Evolutionary conservation across 148 eudicot genomes (phyloP).

Genomic region (Rheum nobile): DNA sequence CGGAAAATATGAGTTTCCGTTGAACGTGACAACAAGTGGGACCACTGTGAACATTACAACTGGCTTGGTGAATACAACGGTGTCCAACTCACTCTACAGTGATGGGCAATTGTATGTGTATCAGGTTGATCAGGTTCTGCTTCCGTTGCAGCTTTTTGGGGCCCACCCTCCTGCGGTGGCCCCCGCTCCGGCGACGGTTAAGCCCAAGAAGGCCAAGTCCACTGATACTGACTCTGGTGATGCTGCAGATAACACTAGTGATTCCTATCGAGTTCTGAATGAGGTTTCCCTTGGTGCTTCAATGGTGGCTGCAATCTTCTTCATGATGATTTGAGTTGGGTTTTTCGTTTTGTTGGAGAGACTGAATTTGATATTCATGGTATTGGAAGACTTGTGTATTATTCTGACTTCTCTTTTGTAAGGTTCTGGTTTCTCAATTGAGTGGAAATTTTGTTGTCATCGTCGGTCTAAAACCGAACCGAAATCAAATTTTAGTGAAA

Average conservation of each 20-base stretch:
- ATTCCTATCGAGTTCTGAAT: constrained; percentile 5
- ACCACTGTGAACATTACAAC: constrained; percentile 73
- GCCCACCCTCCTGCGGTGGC: constrained; percentile 47
- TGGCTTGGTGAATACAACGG: constrained; percentile 57
- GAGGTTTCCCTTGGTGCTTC: constrained; percentile 14
- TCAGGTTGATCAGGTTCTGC: constrained; percentile 77
- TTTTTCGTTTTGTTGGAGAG: background rate
- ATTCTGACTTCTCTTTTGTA: background rate
- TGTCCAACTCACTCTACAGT: constrained; percentile 42
- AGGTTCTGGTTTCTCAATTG: constrained; percentile 1
- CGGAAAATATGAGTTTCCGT: constrained; percentile 39
- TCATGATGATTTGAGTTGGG: constrained; percentile 14
- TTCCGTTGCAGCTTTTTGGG: constrained; percentile 53
- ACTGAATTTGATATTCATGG: background rate
- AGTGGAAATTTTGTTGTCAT: background rate
- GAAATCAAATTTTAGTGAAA: too few species aligned
- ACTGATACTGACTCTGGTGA: constrained; percentile 21
- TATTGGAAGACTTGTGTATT: background rate
- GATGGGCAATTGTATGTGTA: constrained; percentile 72
- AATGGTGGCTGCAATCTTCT: constrained; percentile 6
- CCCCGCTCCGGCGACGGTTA: constrained; percentile 38
- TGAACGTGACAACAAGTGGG: constrained; percentile 74
- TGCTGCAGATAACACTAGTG: constrained; percentile 12
- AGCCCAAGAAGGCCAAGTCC: constrained; percentile 26
- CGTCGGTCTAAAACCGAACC: too few species aligned